Percentiles rank a stretch among this genome's conserved stretches.
These are phyloP conservation scores for Benincasa hispida DNA, from an alignment of 306 rosid genomes.

Conservation along the genomic window DNA sequence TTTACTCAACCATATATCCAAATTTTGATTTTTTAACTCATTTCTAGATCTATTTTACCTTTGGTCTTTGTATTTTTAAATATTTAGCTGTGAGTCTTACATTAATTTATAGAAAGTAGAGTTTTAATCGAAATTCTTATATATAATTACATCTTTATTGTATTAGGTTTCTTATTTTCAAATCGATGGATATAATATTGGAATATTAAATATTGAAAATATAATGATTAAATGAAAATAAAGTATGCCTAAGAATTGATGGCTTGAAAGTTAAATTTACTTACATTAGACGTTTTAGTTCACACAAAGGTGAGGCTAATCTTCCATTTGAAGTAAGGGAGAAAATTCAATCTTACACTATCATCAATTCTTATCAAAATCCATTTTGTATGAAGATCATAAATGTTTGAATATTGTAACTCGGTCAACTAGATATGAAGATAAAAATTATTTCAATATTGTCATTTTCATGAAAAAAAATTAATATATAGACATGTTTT, in stretches of 20 bases:
- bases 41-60: neutral
- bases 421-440: neutral
- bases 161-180: neutral
- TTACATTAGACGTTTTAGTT: neutral
- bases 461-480: no score
- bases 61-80: neutral
- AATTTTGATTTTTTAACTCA: no score
- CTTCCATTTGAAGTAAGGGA: neutral
- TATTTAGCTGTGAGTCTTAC: neutral
- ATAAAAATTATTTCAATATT: no score
- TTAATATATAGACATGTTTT: no score
- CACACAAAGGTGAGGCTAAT: neutral
- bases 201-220: neutral
- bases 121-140: neutral
- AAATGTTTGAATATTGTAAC: neutral
- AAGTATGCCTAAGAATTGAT: neutral
- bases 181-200: neutral
- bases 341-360: neutral
- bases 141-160: neutral
- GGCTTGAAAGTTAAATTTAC: neutral
- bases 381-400: neutral
- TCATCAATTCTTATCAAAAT: neutral
- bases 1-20: no score
- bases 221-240: neutral
- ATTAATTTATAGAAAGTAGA: neutral